Evolutionary conservation across 306 rosid genomes (phyloP).

Genomic region (Aeschynomene evenia): DNA sequence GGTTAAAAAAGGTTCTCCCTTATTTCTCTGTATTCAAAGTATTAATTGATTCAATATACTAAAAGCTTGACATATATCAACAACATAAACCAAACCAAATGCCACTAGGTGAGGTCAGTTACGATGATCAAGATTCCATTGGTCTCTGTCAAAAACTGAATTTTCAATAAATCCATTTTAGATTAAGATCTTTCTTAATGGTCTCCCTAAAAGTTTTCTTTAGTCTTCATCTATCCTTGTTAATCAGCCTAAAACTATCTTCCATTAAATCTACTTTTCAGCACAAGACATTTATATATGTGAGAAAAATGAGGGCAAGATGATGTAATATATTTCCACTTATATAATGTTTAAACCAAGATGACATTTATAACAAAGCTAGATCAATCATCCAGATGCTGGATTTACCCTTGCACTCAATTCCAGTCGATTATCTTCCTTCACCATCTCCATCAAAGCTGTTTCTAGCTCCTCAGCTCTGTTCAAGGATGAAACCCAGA

Average conservation of each 20-base stretch:
- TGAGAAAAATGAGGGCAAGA: neutral
- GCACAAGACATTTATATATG: neutral
- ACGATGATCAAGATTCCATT: neutral
- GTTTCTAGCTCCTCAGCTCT: constrained; percentile 98
- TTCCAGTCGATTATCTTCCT: constrained; percentile 72
- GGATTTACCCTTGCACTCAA: constrained; percentile 80
- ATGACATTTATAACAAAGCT: neutral
- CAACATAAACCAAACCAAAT: neutral
- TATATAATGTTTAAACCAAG: constrained; percentile 23
- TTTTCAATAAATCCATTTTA: constrained; percentile 3
- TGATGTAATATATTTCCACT: constrained; percentile 16
- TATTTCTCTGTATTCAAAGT: neutral
- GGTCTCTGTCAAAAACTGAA: neutral
- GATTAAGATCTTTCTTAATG: neutral
- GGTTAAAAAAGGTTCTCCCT: neutral
- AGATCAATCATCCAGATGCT: constrained; percentile 33
- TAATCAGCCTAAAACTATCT: constrained; percentile 7
- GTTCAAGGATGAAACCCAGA: constrained; percentile 35
- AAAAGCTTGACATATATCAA: constrained; percentile 26
- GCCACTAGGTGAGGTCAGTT: neutral
- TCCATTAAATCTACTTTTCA: constrained; percentile 22
- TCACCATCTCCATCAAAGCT: constrained; percentile 87
- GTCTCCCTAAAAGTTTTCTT: neutral
- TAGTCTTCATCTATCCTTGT: constrained; percentile 8
- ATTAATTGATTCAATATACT: neutral